Evolutionary conservation across 2,329 filamentous ascomycete species (phyloP), one percentile per base, ranked within the genome.

Genomic region (Aureobasidium melanogenum): DNA sequence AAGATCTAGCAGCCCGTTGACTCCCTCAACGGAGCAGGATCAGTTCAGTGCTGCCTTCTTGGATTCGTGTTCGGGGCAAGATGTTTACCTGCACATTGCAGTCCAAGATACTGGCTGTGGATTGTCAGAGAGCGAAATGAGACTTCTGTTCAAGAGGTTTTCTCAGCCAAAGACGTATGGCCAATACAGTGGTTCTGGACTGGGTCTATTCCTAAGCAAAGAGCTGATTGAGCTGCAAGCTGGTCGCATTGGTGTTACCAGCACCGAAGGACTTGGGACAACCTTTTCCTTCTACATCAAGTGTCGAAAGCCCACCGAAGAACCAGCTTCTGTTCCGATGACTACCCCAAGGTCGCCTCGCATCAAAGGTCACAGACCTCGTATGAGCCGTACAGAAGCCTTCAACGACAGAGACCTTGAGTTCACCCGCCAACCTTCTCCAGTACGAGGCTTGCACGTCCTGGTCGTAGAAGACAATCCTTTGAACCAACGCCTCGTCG

Each of bases 221-320:
- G 79, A 84, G 30, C 76, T 89, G 15, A 85, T 84, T 1, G 86
- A 88, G 68, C 75, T 88, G 30, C 85, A 88, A 64, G 84, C 85
- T 24, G 86, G 86, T 1, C 80, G 84, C 46, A 87, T 89, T 32
- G 86, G 85, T 1, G 83, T 88, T 15, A 75, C 76, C 2, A 86
- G 84, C 0, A 70, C 77, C 46, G 79, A 80, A 63, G 83, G 80
- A 17, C 69, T 79, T 9, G 85, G 85, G 41, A 86, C 82, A 68
- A 85, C 80, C 2, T 87, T 88, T 70, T 82, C 80, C 46, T 87
- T 88, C 68, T 87, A 86, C 68, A 78, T 87, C 69, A 83, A 83
- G 66, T 80, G 80, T 58, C 82, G 80, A 68, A 83, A 78, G 6
- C 32, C n/a, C 5, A 39, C 22, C 8, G 60, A 62, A 17, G 56